Evolutionary conservation across 1,139 yeast species (phyloP), one percentile per base, ranked within the genome.

Genomic region (Candida pseudoviswanathii): DNA sequence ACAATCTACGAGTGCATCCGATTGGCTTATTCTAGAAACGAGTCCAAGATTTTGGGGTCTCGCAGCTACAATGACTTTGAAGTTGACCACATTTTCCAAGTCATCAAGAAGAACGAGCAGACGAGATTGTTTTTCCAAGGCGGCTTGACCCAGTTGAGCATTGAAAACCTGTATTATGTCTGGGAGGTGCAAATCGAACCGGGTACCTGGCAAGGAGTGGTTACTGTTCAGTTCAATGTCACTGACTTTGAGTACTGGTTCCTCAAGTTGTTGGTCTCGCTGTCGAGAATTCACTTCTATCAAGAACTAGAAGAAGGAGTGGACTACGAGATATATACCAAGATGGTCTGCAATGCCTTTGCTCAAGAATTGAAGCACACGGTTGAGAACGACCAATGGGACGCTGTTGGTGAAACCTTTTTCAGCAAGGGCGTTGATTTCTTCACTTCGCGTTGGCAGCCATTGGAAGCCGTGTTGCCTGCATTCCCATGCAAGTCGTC

Each of bases 401-500:
- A 67, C 9, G 54, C 56, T 7, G 71, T 71, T 4, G 85, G 86
- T 2, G 66, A 70, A 42, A 66, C 59, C 0, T 67, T 69, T 52
- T 80, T 81, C 55, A 62, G 68, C 22, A 58, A 67, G 33, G 71
- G 68, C 45, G 73, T 78, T 27, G 68, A 68, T 40, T 80, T 77
- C 58, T 82, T 78, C 59, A 80, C 83, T 10, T 68, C 75, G 41
- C 70, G 81, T 55, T 66, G 71, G 51, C 55, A 73, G 31, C 71
- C 73, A 39, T 70, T 82, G 51, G 84, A 81, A 61, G 81, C 84
- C 7, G 84, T 81, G 6, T 65, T 82, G 47, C 87, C 87, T 3
- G 87, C 86, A 0, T 82, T 82, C 55, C 87, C 87, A 3, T 82
- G 86, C 58, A 82, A 82, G 58, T 80, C 86, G 0, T 80, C 85